Conservation (phyloP, 23 red algal species). For the Gracilariopsis chorda region DNA sequence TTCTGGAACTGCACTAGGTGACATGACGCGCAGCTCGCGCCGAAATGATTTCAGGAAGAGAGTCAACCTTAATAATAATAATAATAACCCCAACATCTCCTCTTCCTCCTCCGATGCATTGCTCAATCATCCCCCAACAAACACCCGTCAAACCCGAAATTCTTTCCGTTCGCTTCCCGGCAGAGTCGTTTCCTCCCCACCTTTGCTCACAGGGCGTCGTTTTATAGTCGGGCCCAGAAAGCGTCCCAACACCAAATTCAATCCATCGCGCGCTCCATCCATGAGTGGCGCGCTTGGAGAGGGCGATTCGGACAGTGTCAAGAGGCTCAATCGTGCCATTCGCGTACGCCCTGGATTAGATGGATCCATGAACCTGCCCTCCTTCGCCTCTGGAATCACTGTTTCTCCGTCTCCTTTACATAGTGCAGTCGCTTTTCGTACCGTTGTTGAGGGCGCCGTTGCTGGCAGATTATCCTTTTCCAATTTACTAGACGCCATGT, state of each 20-base stretch:
- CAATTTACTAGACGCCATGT: constrained; percentile 68
- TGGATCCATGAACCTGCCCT: constrained; percentile 24
- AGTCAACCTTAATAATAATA: not conserved
- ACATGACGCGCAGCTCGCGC: not conserved
- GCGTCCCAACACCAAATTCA: not conserved
- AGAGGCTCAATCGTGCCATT: constrained; percentile 29
- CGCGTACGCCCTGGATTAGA: constrained; percentile 2
- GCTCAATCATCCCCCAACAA: not conserved
- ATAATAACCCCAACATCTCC: not conserved
- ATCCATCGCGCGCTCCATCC: not conserved
- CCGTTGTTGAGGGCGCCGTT: constrained; percentile 45
- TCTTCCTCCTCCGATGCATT: not conserved
- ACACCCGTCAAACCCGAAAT: not conserved
- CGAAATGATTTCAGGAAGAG: not conserved
- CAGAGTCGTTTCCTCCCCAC: constrained; percentile 51
- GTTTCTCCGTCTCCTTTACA: not conserved
- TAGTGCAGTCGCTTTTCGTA: constrained; percentile 28
- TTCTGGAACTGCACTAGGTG: constrained; percentile 5
- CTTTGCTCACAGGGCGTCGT: constrained; percentile 20
- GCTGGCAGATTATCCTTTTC: constrained; percentile 37
- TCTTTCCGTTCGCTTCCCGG: constrained; percentile 40
- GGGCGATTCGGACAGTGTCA: constrained; percentile 50
- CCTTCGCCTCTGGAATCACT: not conserved
- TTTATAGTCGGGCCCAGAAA: not conserved
- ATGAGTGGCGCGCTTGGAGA: constrained; percentile 45